These are phyloP conservation scores for Neckera pumila DNA, from an alignment of 225 moss, liverwort and hornwort genomes.

Conservation along the genomic window DNA sequence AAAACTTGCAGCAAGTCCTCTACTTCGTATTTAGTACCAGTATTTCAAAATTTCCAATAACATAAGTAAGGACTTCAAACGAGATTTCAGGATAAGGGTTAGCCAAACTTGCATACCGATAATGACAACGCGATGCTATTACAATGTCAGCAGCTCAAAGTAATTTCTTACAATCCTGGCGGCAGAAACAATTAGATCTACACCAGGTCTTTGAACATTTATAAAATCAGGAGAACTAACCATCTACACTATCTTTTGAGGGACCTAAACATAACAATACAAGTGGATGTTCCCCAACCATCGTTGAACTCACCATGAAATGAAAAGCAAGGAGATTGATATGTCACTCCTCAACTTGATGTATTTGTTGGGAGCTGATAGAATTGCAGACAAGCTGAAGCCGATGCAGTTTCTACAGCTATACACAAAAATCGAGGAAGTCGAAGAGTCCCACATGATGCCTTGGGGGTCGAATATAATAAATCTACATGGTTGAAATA, in stretches of 20 bases:
- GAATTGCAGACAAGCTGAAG: background rate
- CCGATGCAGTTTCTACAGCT: background rate
- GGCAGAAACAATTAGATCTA: background rate
- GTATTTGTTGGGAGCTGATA: slow-evolving; percentile 1
- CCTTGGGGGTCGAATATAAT: background rate
- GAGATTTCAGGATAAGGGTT: background rate
- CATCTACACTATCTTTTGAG: background rate
- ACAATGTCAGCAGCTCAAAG: background rate
- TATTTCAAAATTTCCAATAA: background rate
- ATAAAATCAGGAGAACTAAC: background rate
- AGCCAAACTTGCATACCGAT: background rate
- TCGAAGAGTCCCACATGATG: background rate
- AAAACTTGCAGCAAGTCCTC: background rate
- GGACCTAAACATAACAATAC: slow-evolving; percentile 9
- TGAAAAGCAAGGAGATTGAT: background rate
- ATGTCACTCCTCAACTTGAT: background rate
- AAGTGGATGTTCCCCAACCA: background rate
- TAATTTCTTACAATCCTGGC: background rate
- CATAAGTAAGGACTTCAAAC: background rate
- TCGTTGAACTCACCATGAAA: background rate
- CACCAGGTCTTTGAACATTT: background rate
- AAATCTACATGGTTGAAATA: slow-evolving; percentile 6
- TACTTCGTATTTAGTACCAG: too few relatives aligned
- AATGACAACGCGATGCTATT: background rate
- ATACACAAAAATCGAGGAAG: background rate